phyloP scores from a whole-genome alignment of 2,329 filamentous ascomycete genomes.

The Penicillium palitans region DNA sequence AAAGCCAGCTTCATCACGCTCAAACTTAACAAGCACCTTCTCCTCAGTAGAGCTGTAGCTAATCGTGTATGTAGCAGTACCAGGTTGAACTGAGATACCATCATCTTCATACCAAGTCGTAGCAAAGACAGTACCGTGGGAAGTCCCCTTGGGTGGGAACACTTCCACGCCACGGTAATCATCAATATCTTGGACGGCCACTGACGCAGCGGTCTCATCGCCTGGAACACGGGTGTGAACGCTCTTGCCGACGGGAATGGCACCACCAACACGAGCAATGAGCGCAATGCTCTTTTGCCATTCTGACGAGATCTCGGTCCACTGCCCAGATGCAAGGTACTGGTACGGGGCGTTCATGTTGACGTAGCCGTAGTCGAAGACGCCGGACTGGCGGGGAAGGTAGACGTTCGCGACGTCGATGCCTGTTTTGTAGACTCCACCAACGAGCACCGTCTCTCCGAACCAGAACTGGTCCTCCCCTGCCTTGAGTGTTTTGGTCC shows the following conservation, averaged over 20 bases:
- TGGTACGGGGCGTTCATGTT: conserved; percentile 64
- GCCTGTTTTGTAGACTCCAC: conserved; percentile 66
- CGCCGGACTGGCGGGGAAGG: conserved; percentile 53
- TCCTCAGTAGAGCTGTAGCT: conserved; percentile 48
- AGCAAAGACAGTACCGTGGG: conserved; percentile 40
- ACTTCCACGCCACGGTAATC: conserved; percentile 60
- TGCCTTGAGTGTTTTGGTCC: conserved; percentile 59
- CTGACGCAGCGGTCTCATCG: conserved; percentile 49
- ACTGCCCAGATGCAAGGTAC: conserved; percentile 56
- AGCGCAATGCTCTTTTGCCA: conserved; percentile 59
- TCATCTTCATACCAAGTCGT: conserved; percentile 60
- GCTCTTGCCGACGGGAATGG: conserved; percentile 54
- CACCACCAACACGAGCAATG: conserved; percentile 56
- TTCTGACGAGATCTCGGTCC: conserved; percentile 52
- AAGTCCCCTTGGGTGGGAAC: conserved; percentile 52
- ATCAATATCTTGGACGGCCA: conserved; percentile 46
- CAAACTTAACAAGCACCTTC: conserved; percentile 48
- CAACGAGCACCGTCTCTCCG: conserved; percentile 64
- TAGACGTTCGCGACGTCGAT: conserved; percentile 59
- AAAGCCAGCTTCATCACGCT: conserved; percentile 45
- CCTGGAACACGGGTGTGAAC: conserved; percentile 55
- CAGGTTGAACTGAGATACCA: conserved; percentile 50
- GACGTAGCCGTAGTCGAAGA: conserved; percentile 58
- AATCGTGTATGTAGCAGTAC: conserved; percentile 47
- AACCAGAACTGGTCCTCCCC: conserved; percentile 75